phyloP scores from a whole-genome alignment of 1,139 yeast genomes.

The Wickerhamomyces sp. region DNA sequence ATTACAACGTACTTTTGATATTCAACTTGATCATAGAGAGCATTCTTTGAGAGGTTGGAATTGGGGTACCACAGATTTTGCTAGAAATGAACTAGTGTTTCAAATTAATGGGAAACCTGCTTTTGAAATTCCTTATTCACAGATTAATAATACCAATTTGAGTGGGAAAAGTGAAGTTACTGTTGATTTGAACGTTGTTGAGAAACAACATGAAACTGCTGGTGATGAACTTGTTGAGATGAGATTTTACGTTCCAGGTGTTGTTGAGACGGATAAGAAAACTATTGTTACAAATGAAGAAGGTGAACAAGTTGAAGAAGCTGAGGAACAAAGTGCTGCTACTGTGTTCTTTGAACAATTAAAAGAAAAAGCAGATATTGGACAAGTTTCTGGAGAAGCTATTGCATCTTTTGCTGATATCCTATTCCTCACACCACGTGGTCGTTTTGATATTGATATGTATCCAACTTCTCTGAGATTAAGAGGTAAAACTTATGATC shows the following conservation, averaged over 20 bases:
- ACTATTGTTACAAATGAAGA: conserved; percentile 25
- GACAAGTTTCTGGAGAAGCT: conserved; percentile 95
- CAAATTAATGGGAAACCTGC: conserved; percentile 84
- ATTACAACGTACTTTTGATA: conserved; percentile 68
- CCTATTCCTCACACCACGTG: conserved; percentile 93
- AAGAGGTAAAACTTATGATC: conserved; percentile 97
- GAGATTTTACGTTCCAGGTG: conserved; percentile 90
- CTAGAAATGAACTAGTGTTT: conserved; percentile 85
- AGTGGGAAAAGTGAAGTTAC: conserved; percentile 94
- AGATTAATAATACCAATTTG: conserved; percentile 81
- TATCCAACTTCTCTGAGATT: conserved; percentile 83
- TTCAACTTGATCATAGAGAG: conserved; percentile 75
- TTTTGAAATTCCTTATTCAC: conserved; percentile 83
- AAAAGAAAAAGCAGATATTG: conserved; percentile 94
- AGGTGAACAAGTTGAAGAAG: conserved; percentile 36
- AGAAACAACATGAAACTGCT: conserved; percentile 47
- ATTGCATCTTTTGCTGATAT: conserved; percentile 91
- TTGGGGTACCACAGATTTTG: conserved; percentile 95
- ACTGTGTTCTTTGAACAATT: conserved; percentile 83
- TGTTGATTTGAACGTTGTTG: conserved; percentile 70
- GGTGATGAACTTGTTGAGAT: conserved; percentile 96
- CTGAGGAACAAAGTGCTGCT: conserved; percentile 71
- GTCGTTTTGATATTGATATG: conserved; percentile 96
- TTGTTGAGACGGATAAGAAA: conserved; percentile 36
- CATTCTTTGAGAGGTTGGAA: conserved; percentile 98